Evolutionary conservation across 2,329 filamentous ascomycete genomes (phyloP), one percentile per base, ranked within the genome.

Genomic region (Trichophyton verrucosum): DNA sequence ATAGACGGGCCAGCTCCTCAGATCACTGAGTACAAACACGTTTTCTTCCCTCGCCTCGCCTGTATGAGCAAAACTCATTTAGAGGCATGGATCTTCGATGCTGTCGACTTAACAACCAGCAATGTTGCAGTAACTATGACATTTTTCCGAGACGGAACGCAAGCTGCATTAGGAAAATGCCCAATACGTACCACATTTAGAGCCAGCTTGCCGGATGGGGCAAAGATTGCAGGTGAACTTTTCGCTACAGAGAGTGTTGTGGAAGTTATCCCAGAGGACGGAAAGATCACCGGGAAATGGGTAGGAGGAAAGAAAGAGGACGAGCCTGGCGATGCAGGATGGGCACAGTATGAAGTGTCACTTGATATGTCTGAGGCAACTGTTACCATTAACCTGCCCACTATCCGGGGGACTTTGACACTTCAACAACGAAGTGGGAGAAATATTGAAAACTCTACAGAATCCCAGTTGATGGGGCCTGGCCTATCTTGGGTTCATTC

Each of bases 71-170:
- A 58, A 46, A 42, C 57, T n/a, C 57, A 58, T 44, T 33, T 38
- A 38, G 57, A 58, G 9, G 33, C 40, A 58, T 58, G 57, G 57
- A 42, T 58, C n/a, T 58, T 58, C 27, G 57, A 58, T 24, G 57
- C 57, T 11, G 38, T 58, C 38, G 57, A 58, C 38, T 38, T 38
- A 6, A 58, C 24, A 11, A 13, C 13, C 3, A 24, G 17, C 3
- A 58, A 58, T n/a, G 17, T 44, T 30, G 57, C 57, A 3, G 57
- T 47, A 15, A 58, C 57, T 3, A 58, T 58, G 57, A 58, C 57
- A 15, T 58, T 58, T 22, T 58, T 58, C 57, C 57, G 57, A 5
- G 57, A 58, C 22, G 57, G 57, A 4, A 40, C 57, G n/a, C 57
- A 42, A 46, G 17, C 40, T 7, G 57, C 9, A 30, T 46, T 58